Base-by-base conservation (phyloP, 805 yeast genomes). In the Lipomyces spencermartinsiae region DNA sequence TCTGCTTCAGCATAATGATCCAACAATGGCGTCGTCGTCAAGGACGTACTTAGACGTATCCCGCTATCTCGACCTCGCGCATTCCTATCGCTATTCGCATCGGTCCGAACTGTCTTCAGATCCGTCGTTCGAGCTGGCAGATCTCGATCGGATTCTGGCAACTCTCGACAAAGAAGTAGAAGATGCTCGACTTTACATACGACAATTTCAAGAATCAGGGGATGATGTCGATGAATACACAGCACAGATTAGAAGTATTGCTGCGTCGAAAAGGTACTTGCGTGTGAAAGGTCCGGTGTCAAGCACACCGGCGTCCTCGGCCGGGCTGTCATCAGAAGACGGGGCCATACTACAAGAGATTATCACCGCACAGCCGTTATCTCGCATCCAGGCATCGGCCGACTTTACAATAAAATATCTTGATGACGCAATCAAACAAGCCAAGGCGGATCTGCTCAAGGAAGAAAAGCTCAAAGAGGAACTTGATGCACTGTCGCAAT, bases 11-110 rank as follows among this genome's bases (percentile, higher is more conserved):
- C 29, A 3, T 25, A 25, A 25, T 25, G 29, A 25, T 25, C 29
- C 29, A 25, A 25, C 29, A 25, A 43, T 43, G 49, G 49, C 49
- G 16, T 16, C 49, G 22, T 0, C 49, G 16, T 43, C 49, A 43
- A 25, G n/a, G 35, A 43, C 39, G 35, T 35, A 39, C 16, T 16
- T 57, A 10, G 67, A 60, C 16, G 14, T 60, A 14, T 60, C 63
- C 46, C 63, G 60, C 12, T 59, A 58, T 25, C 43, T 64, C 10
- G 61, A 56, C 14, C 53, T 64, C 16, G 56, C 64, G 55, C 63
- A 59, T 33, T 49, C 46, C 25, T 56, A 59, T n/a, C 56, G 58
- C 7, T 46, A 56, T 22, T 59, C 58, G 19, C 53, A 64, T 19
- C 37, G 51, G 8, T 34, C 49, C 10, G 59, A 31, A 12, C 6